Conservation (phyloP, 164 flowering plant genomes). For the Kingdonia uniflora region DNA sequence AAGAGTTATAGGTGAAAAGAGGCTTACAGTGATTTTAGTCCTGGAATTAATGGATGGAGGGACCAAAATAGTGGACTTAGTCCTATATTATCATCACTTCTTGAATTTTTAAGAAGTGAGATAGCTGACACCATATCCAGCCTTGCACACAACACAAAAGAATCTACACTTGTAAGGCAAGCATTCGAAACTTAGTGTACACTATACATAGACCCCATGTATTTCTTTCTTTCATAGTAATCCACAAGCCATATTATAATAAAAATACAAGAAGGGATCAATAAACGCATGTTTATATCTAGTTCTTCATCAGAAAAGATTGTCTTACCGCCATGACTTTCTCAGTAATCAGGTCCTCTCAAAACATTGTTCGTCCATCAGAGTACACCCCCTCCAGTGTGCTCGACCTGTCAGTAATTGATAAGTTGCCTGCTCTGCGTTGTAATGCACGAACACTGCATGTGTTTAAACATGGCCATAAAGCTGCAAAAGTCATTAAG, state of each 20-base stretch:
- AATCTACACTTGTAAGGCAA: constrained; percentile 6
- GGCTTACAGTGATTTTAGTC: no score
- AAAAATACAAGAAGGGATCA: neutral
- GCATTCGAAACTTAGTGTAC: neutral
- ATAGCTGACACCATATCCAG: no score
- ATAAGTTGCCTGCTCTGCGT: constrained; percentile 29
- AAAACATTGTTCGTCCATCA: constrained; percentile 26
- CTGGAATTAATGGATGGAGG: no score
- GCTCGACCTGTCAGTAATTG: constrained; percentile 40
- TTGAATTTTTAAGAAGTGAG: no score
- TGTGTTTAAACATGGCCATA: constrained; percentile 33
- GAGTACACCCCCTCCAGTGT: constrained; percentile 26
- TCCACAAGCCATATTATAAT: neutral
- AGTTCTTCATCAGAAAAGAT: neutral
- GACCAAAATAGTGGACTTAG: no score
- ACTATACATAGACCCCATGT: neutral
- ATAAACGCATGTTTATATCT: neutral
- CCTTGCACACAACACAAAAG: no score
- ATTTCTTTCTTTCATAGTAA: neutral
- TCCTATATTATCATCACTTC: no score
- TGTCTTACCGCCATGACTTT: constrained; percentile 22
- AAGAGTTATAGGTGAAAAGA: no score
- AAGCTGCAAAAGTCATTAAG: constrained; percentile 25
- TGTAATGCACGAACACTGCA: constrained; percentile 42
- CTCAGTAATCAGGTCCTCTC: constrained; percentile 23